phyloP scores from a whole-genome alignment of 805 yeast species.

The Pichia nanzhaoensis region DNA sequence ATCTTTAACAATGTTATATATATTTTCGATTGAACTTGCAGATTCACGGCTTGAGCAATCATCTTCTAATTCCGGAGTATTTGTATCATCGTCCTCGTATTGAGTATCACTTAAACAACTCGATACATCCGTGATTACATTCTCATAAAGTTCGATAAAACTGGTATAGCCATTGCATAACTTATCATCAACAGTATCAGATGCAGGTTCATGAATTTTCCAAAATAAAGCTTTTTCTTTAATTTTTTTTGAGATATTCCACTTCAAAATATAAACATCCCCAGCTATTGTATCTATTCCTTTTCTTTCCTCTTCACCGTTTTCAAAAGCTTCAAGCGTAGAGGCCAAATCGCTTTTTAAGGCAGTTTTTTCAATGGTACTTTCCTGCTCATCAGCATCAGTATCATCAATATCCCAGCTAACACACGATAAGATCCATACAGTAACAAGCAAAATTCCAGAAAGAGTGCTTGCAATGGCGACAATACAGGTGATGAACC shows the following conservation, averaged over 20 bases:
- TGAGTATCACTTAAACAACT: background rate
- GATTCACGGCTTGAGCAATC: too few relatives aligned
- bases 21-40: too few relatives aligned
- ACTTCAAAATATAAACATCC: background rate
- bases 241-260: conserved; percentile 1
- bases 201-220: background rate
- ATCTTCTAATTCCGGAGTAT: too few relatives aligned
- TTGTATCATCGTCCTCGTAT: background rate
- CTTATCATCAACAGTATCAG: background rate
- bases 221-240: conserved; percentile 4
- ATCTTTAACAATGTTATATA: too few relatives aligned
- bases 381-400: background rate
- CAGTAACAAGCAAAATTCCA: background rate
- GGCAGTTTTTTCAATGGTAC: too few relatives aligned
- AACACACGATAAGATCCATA: too few relatives aligned
- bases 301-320: background rate
- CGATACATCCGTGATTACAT: background rate
- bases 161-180: background rate
- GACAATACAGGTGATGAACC: background rate
- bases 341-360: too few relatives aligned
- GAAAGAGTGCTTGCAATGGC: background rate
- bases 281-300: background rate
- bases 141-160: background rate
- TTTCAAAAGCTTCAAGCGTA: background rate
- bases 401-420: too few relatives aligned